A percentile compares a stretch with the other conserved stretches of the same genome.
Evolutionary conservation across 2,329 filamentous ascomycete species (phyloP).

Genomic region (Bipolaris victoriae): DNA sequence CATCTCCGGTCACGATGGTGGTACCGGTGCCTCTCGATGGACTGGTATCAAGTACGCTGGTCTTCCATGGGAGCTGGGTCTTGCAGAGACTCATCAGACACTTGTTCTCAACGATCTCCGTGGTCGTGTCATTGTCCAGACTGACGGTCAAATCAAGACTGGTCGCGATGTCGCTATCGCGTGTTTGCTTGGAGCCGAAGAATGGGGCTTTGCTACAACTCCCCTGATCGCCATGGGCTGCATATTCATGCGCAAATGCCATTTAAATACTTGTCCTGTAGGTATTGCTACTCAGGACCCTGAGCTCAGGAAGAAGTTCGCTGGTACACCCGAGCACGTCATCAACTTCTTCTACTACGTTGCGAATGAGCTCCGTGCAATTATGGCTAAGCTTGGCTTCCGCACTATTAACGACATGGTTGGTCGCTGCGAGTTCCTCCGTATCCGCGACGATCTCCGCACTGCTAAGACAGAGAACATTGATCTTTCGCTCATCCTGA

Average conservation of each 20-base stretch:
- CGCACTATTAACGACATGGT: conserved; percentile 98
- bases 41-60: conserved; percentile 99
- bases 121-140: conserved; percentile 94
- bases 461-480: conserved; percentile 91
- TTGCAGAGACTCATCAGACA: conserved; percentile 96
- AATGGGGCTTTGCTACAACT: conserved; percentile 95
- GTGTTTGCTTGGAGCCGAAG: conserved; percentile 94
- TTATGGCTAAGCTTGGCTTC: conserved; percentile 96
- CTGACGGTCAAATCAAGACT: conserved; percentile 90
- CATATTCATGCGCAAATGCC: conserved; percentile 82
- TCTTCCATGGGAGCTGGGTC: conserved; percentile 94
- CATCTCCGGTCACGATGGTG: conserved; percentile 95
- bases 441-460: conserved; percentile 84
- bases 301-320: conserved; percentile 91
- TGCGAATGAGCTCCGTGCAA: conserved; percentile 91
- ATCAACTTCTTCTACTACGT: conserved; percentile 99
- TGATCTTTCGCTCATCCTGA: conserved; percentile 89
- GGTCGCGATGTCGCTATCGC: conserved; percentile 94
- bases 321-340: conserved; percentile 90
- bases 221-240: conserved; percentile 97
- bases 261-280: conserved; percentile 78
- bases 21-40: conserved; percentile 95
- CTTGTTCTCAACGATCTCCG: conserved; percentile 93
- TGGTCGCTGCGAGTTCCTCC: conserved; percentile 84
- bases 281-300: conserved; percentile 96